A percentile compares a stretch with the other conserved stretches of the same genome.
phyloP scores from a whole-genome alignment of 1,284 basidiomycete species.

The Cutaneotrichosporon dermatis region DNA sequence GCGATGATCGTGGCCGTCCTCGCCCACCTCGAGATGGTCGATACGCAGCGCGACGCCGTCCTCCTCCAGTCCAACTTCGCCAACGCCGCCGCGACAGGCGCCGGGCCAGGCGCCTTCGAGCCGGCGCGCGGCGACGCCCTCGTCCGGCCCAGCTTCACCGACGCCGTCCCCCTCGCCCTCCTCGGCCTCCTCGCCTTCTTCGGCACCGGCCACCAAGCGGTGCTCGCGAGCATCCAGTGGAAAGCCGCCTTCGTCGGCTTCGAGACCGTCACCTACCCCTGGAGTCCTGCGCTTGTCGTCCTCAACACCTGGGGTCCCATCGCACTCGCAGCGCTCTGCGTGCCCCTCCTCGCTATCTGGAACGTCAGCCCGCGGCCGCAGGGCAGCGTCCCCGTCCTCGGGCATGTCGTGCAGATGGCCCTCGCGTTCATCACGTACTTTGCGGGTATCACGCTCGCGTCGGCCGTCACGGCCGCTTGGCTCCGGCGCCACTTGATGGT shows the following conservation, averaged over 20 bases:
- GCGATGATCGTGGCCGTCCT: conserved; percentile 63
- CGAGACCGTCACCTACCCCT: conserved; percentile 65
- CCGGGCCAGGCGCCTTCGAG: conserved; percentile 45
- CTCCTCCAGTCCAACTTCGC: conserved; percentile 49
- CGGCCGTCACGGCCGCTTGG: conserved; percentile 68
- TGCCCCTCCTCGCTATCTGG: conserved; percentile 78
- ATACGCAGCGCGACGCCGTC: conserved; percentile 69
- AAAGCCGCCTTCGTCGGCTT: conserved; percentile 80
- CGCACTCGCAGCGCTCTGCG: conserved; percentile 61
- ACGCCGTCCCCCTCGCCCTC: conserved; percentile 67
- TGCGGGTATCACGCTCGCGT: conserved; percentile 61
- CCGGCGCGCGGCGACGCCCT: conserved; percentile 37
- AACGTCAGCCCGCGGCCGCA: conserved; percentile 66
- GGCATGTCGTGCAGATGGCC: conserved; percentile 53
- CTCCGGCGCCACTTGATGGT: conserved; percentile 92
- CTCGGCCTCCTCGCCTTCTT: conserved; percentile 76
- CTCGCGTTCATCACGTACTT: conserved; percentile 70
- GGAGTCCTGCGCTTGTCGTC: conserved; percentile 70
- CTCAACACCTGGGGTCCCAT: conserved; percentile 76
- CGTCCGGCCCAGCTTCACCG: conserved; percentile 58
- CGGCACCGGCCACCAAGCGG: conserved; percentile 86
- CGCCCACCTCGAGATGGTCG: conserved; percentile 69
- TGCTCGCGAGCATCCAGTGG: conserved; percentile 90
- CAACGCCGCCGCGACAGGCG: conserved; percentile 18
- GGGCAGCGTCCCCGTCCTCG: conserved; percentile 39